Conservation (phyloP, 306 rosid species). For the Abrus pulchellus region DNA sequence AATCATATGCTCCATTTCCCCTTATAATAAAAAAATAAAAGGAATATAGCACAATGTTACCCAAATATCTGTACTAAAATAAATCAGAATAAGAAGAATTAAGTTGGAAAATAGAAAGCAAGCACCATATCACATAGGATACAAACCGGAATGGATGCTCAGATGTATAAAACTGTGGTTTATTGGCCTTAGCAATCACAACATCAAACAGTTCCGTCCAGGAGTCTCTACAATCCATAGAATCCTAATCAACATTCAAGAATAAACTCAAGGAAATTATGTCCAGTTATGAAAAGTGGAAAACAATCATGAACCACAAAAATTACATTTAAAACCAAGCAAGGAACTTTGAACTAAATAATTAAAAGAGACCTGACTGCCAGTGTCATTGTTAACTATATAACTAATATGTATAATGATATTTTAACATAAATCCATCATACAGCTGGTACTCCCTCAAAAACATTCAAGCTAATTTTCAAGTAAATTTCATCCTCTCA, state of each 20-base stretch:
- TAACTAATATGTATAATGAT: neutral
- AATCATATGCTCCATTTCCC: conserved; percentile 26
- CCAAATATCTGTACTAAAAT: conserved; percentile 17
- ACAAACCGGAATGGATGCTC: conserved; percentile 98
- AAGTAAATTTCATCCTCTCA: conserved; percentile 6
- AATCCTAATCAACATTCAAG: conserved; percentile 69
- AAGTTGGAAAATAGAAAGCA: conserved; percentile 21
- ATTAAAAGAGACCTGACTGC: conserved; percentile 24
- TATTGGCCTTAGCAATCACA: conserved; percentile 93
- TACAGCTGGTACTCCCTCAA: neutral
- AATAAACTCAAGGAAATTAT: conserved; percentile 46
- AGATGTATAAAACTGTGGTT: conserved; percentile 90
- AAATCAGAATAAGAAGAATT: neutral
- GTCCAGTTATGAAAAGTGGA: conserved; percentile 34
- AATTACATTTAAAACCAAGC: conserved; percentile 35
- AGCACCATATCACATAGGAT: conserved; percentile 39
- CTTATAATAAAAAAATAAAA: conserved; percentile 4
- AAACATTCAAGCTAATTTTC: conserved; percentile 11
- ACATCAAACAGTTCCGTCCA: conserved; percentile 97
- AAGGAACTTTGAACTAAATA: conserved; percentile 36
- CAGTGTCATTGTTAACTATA: conserved; percentile 23
- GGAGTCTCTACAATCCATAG: conserved; percentile 69
- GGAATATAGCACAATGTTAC: conserved; percentile 23
- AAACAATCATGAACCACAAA: conserved; percentile 26
- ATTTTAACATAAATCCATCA: conserved; percentile 1